Evolutionary conservation across 73 alveolate species (phyloP).

Genomic region (Stentor roeselii): DNA sequence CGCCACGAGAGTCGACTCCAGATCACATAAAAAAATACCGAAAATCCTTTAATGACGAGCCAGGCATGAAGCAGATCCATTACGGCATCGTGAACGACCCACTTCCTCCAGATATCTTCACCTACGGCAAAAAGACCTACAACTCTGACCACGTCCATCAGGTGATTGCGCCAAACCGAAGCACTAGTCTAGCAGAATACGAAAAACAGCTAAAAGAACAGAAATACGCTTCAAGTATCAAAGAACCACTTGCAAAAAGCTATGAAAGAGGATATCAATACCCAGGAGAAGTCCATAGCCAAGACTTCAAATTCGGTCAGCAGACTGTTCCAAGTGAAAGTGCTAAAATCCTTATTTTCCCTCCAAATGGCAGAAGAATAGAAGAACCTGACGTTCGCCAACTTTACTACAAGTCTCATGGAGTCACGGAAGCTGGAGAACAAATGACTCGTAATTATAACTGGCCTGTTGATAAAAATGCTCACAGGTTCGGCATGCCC

Average conservation of each 20-base stretch:
- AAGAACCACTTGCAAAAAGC: slow-evolving; percentile 78
- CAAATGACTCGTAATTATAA: slow-evolving; percentile 67
- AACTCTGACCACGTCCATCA: slow-evolving; percentile 68
- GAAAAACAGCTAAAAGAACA: slow-evolving; percentile 58
- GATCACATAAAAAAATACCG: slow-evolving; percentile 71
- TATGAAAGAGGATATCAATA: slow-evolving; percentile 58
- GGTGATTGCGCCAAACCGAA: slow-evolving; percentile 69
- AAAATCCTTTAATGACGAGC: slow-evolving; percentile 60
- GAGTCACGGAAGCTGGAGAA: slow-evolving; percentile 77
- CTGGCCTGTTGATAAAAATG: slow-evolving; percentile 60
- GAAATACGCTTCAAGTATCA: slow-evolving; percentile 59
- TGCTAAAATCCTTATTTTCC: slow-evolving; percentile 70
- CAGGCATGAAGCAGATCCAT: slow-evolving; percentile 74
- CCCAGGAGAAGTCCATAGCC: slow-evolving; percentile 57
- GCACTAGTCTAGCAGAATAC: slow-evolving; percentile 72
- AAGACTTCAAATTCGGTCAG: slow-evolving; percentile 65
- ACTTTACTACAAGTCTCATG: slow-evolving; percentile 70
- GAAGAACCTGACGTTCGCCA: slow-evolving; percentile 45
- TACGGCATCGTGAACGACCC: slow-evolving; percentile 78
- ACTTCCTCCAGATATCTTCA: slow-evolving; percentile 39
- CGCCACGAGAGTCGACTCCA: slow-evolving; percentile 52
- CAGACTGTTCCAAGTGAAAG: slow-evolving; percentile 62
- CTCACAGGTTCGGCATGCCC: slow-evolving; percentile 71
- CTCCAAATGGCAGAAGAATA: slow-evolving; percentile 53
- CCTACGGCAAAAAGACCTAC: slow-evolving; percentile 69